Evolutionary conservation across 2,329 filamentous ascomycete species (phyloP), one percentile per base, ranked within the genome.

Genomic region (Fusarium abutilonis): DNA sequence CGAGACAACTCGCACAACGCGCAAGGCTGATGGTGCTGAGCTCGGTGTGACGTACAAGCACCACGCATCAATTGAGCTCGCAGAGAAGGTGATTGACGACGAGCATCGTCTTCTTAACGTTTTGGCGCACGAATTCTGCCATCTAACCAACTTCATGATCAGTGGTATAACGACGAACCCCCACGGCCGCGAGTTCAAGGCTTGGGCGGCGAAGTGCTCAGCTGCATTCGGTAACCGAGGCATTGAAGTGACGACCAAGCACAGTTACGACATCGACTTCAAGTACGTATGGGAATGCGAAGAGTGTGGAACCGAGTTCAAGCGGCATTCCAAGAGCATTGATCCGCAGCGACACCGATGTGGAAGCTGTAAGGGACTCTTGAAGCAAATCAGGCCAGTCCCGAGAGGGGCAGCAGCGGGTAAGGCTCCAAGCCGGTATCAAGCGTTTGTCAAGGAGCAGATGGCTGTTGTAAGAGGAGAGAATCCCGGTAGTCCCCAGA

Each of bases 91-190:
- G 42, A 93, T 98, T 60, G 87, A 92, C 72, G 84, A 89, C 70
- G 86, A 91, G 66, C 77, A 89, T 55, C 86, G 92, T 4, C 83
- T 98, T 1, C 83, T 95, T 63, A 97, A 97, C 74, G 93, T 95
- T 0, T 78, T 98, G n/a, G 92, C 94, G 0, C 95, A 99, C 74
- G 95, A 99, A 70, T 98, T 95, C 79, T 98, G 95, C 75, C 95
- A 99, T 72, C 79, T 98, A 2, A 89, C 92, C 39, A 96, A 93
- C 70, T 97, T 94, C 75, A 96, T 98, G 87, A 80, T 98, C 62
- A 89, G 84, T 44, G 86, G 88, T 32, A 80, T 93, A 32, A 88
- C 86, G 39, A 88, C 87, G 52, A 89, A 91, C 60, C 92, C 93
- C 0, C 93, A 97, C 73, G 93, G 93, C 19, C 83, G 85, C 11